Percentiles rank a stretch among this genome's conserved stretches.
Evolutionary conservation across 2,329 filamentous ascomycete genomes (phyloP).

Genomic region (Aspergillus sp.): DNA sequence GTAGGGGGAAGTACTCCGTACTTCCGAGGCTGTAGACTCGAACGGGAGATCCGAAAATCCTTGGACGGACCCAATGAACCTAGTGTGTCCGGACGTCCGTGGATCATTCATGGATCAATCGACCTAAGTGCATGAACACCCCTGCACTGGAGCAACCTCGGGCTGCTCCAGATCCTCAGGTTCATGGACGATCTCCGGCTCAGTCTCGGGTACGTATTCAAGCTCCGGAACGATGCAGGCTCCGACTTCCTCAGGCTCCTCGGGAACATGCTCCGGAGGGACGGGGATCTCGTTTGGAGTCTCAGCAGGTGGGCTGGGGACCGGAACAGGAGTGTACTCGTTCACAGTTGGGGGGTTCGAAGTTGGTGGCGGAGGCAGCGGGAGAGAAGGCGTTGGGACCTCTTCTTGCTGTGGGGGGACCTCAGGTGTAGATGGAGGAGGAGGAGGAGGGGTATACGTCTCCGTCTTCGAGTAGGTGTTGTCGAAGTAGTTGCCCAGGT

Average conservation of each 20-base stretch:
- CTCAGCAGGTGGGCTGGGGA: background rate
- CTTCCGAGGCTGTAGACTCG: background rate
- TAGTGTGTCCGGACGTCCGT: too few species aligned
- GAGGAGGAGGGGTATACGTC: background rate
- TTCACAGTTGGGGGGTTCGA: background rate
- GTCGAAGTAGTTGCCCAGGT: conserved; percentile 1
- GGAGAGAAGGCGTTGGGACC: background rate
- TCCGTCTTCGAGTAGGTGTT: background rate
- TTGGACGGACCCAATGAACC: background rate
- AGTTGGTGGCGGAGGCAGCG: conserved; percentile 1
- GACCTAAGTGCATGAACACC: background rate
- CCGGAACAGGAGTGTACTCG: background rate
- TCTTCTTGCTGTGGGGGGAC: background rate
- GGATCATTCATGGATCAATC: too few species aligned
- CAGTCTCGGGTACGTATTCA: background rate
- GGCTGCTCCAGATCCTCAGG: background rate
- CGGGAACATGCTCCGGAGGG: background rate
- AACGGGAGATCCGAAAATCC: background rate
- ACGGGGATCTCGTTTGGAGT: background rate
- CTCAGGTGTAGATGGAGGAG: background rate
- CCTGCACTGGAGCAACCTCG: background rate
- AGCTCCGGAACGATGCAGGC: background rate
- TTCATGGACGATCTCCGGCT: background rate
- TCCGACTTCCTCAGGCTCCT: background rate
- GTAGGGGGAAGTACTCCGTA: too few species aligned